Evolutionary conservation across 257 asterid species (phyloP).

Genomic region (Plantago major): DNA sequence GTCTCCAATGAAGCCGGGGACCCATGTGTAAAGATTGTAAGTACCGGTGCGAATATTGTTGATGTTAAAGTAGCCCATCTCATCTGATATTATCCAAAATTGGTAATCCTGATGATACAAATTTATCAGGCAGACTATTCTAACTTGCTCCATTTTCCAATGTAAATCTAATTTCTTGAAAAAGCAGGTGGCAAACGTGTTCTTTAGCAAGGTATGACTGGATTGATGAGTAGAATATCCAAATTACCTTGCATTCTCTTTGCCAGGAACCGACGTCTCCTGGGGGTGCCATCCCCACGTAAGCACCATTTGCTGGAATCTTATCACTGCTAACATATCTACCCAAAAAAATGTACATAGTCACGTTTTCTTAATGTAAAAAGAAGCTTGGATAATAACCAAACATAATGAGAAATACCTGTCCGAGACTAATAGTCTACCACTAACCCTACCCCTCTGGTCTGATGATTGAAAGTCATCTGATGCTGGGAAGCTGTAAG

Average conservation of each 20-base stretch:
- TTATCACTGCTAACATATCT: conserved; percentile 43
- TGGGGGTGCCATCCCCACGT: conserved; percentile 74
- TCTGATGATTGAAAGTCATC: conserved; percentile 56
- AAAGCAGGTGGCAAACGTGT: neutral
- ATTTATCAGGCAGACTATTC: neutral
- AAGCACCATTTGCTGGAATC: conserved; percentile 61
- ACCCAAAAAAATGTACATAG: neutral
- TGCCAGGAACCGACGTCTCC: conserved; percentile 82
- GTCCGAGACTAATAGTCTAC: conserved; percentile 68
- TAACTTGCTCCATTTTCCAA: neutral
- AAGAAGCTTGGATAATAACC: neutral
- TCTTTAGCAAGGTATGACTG: neutral
- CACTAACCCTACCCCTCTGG: conserved; percentile 58
- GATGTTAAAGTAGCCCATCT: conserved; percentile 55
- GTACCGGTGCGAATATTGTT: conserved; percentile 43
- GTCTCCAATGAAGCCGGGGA: conserved; percentile 79
- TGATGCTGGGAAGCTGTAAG: conserved; percentile 76
- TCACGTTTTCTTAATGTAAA: neutral
- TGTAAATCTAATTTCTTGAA: too few species aligned
- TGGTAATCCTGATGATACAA: conserved; percentile 59
- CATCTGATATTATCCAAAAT: conserved; percentile 69
- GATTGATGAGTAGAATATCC: neutral
- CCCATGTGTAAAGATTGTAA: conserved; percentile 79
- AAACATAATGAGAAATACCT: conserved; percentile 37
- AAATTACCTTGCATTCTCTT: conserved; percentile 69